Conservation (phyloP, 176 grass and related monocot genomes). For the Oryza rufipogon region DNA sequence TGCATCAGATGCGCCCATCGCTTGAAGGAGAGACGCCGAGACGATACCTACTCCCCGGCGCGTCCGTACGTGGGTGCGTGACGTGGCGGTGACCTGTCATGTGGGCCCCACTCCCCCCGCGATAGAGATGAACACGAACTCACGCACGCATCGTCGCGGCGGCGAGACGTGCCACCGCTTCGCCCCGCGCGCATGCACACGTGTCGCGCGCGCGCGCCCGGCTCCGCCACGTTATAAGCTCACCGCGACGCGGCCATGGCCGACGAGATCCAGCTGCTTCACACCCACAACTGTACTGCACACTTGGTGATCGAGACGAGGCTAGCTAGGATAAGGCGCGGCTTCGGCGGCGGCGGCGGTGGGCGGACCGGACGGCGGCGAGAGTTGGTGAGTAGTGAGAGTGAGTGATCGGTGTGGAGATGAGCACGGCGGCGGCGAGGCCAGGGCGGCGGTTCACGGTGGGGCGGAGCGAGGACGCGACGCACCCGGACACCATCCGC, state of each 20-base stretch:
- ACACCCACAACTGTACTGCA: background rate
- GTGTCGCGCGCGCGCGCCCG: slow-evolving; percentile 8
- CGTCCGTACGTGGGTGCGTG: background rate
- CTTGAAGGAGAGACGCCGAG: background rate
- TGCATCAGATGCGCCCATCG: background rate
- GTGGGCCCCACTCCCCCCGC: background rate
- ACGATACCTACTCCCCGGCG: too few relatives aligned
- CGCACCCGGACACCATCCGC: slow-evolving; percentile 82
- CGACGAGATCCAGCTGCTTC: background rate
- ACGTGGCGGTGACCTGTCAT: background rate
- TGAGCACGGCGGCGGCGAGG: slow-evolving; percentile 42
- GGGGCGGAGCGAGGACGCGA: slow-evolving; percentile 72
- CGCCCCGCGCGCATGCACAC: background rate
- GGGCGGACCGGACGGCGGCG: background rate
- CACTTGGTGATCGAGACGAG: slow-evolving; percentile 1
- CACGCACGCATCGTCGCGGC: background rate
- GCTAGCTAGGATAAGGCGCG: too few relatives aligned
- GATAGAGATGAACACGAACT: slow-evolving; percentile 28
- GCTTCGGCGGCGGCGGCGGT: too few relatives aligned
- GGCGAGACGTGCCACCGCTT: slow-evolving; percentile 30
- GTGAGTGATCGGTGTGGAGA: background rate
- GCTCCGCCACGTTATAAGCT: slow-evolving; percentile 3
- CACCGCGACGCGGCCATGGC: background rate
- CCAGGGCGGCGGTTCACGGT: slow-evolving; percentile 61
- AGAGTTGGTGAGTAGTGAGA: too few relatives aligned